Evolutionary conservation across 2,329 filamentous ascomycete genomes (phyloP), one percentile per base, ranked within the genome.

Genomic region (Diplodia sapinea): DNA sequence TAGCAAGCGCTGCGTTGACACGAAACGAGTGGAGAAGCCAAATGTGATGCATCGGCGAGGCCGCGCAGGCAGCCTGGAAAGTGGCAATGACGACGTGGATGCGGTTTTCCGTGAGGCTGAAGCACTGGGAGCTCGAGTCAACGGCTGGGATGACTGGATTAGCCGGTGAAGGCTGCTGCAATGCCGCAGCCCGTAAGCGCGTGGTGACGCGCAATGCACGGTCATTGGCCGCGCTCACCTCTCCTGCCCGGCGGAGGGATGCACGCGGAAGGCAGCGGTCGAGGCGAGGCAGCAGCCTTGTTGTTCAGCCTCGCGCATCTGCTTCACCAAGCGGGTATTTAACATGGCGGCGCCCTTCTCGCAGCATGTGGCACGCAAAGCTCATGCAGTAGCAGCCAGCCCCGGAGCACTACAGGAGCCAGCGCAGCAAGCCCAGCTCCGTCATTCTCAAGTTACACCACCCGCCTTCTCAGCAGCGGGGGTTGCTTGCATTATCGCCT

Each of bases 371-470:
- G 43, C 43, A 47, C 43, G 43, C 31, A 57, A 43, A 33, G 54
- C 54, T 33, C 33, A 36, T 33, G 31, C 56, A 29, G 36, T 59
- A 20, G 20, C 43, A 29, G 17, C 54, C 20, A 4, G 13, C 11
- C 29, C 26, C 51, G 15, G n/a, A n/a, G 51, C 51, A 23, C 56
- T 29, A 61, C 40, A 61, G 57, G 57, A 61, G 57, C 57, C 57
- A 61, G 40, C 57, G 26, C 57, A 61, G 57, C 57, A 61, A 36
- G 26, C 57, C 50, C 29, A 17, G 20, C 57, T 15, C 56, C 56
- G 55, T 20, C 55, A 43, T 12, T 59, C 55, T 29, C 36, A 11
- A 49, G 57, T 61, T 61, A 13, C 57, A 61, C 54, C 20, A 31
- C 31, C 36, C 47, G 17, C 57, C 17, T 61, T 61, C n/a, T n/a